Percentiles rank a stretch among this genome's conserved stretches.
Conservation (phyloP, 2,329 filamentous ascomycete species). For the Lachnellula occidentalis region DNA sequence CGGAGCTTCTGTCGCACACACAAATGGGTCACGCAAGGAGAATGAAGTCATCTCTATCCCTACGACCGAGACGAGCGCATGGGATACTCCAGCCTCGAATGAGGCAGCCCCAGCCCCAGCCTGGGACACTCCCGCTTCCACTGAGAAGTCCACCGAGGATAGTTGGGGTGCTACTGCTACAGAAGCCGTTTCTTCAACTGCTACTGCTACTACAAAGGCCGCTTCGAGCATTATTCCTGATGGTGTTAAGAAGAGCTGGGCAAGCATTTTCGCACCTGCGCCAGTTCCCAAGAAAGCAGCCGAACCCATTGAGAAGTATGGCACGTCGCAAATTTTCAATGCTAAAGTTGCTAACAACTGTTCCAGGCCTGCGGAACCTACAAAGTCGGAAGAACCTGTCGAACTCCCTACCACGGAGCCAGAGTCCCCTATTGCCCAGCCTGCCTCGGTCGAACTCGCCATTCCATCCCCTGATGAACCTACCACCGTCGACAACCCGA, state of each 20-base stretch:
- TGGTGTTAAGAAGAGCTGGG: slow-evolving; percentile 59
- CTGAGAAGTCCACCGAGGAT: slow-evolving; percentile 33
- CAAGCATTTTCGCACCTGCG: slow-evolving; percentile 64
- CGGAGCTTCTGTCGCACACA: slow-evolving; percentile 54
- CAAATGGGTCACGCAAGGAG: slow-evolving; percentile 60
- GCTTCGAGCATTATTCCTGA: slow-evolving; percentile 35
- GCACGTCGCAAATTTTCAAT: slow-evolving; percentile 14
- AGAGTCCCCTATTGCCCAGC: slow-evolving; percentile 29
- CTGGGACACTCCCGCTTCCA: slow-evolving; percentile 31
- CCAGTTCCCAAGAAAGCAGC: slow-evolving; percentile 48
- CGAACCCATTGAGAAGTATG: slow-evolving; percentile 32
- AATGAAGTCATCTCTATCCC: slow-evolving; percentile 55
- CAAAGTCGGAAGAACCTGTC: slow-evolving; percentile 41
- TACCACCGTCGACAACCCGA: slow-evolving; percentile 30
- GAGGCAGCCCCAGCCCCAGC: slow-evolving; percentile 37
- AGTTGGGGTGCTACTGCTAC: slow-evolving; percentile 31
- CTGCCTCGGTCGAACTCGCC: slow-evolving; percentile 35
- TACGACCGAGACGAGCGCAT: slow-evolving; percentile 63
- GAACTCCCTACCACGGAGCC: slow-evolving; percentile 40
- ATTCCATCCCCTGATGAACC: slow-evolving; percentile 26
- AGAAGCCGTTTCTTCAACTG: slow-evolving; percentile 33
- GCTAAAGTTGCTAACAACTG: slow-evolving; percentile 15
- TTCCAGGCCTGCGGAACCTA: slow-evolving; percentile 25
- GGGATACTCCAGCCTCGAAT: slow-evolving; percentile 43
- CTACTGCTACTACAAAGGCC: slow-evolving; percentile 33